A percentile compares a stretch with the other conserved stretches of the same genome.
These are phyloP conservation scores for Naematelia aurantialba DNA, from an alignment of 768 basidiomycete genomes.

Conservation along the genomic window DNA sequence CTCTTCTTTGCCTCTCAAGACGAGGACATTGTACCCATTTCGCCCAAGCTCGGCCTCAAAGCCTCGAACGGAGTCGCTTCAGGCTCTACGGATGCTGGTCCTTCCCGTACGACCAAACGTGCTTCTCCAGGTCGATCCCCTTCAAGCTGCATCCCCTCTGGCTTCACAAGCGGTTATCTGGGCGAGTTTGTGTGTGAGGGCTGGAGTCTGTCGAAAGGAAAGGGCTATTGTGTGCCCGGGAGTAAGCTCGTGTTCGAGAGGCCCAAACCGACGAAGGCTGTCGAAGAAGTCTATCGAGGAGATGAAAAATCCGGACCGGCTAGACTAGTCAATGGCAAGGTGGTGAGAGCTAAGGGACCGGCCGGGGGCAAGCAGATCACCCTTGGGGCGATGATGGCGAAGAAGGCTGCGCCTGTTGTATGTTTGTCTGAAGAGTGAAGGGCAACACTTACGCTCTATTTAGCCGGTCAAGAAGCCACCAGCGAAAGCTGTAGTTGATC, in stretches of 20 bases:
- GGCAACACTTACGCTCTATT: neutral
- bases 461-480: conserved; percentile 22
- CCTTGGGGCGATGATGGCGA: conserved; percentile 44
- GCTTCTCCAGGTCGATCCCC: conserved; percentile 18
- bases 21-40: conserved; percentile 27
- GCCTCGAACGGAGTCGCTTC: neutral
- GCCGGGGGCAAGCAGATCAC: conserved; percentile 44
- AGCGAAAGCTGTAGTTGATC: conserved; percentile 39
- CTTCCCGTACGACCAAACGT: conserved; percentile 17
- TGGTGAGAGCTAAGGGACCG: conserved; percentile 34
- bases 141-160: conserved; percentile 17
- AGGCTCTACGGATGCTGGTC: conserved; percentile 15
- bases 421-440: conserved; percentile 1
- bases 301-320: conserved; percentile 37
- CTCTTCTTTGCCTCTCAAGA: conserved; percentile 16
- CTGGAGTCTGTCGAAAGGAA: conserved; percentile 47
- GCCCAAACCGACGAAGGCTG: conserved; percentile 27
- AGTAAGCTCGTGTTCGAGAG: conserved; percentile 42
- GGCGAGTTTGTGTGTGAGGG: conserved; percentile 49
- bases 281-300: conserved; percentile 23
- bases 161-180: conserved; percentile 39
- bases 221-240: conserved; percentile 46
- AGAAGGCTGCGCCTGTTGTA: conserved; percentile 22
- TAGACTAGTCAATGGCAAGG: conserved; percentile 45
- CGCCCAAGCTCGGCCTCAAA: conserved; percentile 2